Evolutionary conservation across 371 early-diverging fungal species (phyloP), one percentile per base, ranked within the genome.

Genomic region (Mucor irregularis): DNA sequence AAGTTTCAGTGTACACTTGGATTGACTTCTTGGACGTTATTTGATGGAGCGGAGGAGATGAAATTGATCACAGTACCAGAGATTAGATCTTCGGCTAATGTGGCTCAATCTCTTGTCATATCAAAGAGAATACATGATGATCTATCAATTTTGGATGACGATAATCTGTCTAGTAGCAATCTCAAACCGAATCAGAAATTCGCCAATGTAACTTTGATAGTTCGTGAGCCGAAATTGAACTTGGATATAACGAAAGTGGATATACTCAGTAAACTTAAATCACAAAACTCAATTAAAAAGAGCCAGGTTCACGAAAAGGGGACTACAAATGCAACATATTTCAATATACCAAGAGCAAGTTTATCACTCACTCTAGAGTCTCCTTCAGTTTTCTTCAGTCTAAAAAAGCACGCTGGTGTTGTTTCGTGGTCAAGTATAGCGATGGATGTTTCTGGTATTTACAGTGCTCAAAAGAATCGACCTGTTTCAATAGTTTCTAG

Each of bases 371-470:
- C 21, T 14, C 43, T 69, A 5, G 56, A 62, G 2, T 29, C 29
- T 3, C 69, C 69, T 5, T 46, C 43, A 3, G 21, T 68, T 14
- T 49, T 58, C 1, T 42, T 68, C 25, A 31, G 38, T 11, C 9
- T 24, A 16, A 37, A 22, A 3, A 53, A 38, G 16, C 43, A 58
- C 2, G 37, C 31, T 26, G 63, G 58, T 1, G 21, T 58, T n/a
- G 22, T 70, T 5, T 61, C 58, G 6, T 57, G 46, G 35, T 25
- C 46, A 5, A 39, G 49, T 13, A 38, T 68, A 1, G 44, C 46
- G 0, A 49, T 72, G 1, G 66, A 72, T 13, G 22, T 49, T 0
- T 54, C 60, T 7, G 69, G 72, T 3, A 44, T 46, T 2, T 72
- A 72, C 17, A 43, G 34, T 11, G 62, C 58, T 0, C 53, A 62